phyloP scores from a whole-genome alignment of 2,329 filamentous ascomycete genomes.

The Calonectria naviculata region DNA sequence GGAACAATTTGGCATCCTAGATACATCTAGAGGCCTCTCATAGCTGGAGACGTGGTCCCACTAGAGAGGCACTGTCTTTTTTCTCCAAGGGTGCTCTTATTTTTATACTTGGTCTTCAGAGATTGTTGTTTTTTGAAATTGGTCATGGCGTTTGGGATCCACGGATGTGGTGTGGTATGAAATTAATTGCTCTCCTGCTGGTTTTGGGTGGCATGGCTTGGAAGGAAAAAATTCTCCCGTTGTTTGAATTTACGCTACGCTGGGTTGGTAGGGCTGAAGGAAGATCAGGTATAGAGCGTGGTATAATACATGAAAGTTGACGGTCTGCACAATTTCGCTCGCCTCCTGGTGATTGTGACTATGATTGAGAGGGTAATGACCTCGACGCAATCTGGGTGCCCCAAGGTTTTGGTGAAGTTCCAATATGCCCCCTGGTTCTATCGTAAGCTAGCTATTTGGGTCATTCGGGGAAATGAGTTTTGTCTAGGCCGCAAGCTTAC shows the following conservation, averaged over 20 bases:
- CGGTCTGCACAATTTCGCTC: constrained; percentile 20
- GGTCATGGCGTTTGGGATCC: constrained; percentile 32
- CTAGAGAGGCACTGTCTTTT: constrained; percentile 25
- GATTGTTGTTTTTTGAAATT: constrained; percentile 16
- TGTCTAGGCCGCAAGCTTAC: background rate
- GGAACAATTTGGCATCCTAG: background rate
- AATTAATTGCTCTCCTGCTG: constrained; percentile 22
- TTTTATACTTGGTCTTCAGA: constrained; percentile 10
- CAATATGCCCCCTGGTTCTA: too few species aligned
- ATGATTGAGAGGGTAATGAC: background rate
- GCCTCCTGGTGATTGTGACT: background rate
- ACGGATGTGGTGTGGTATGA: constrained; percentile 16
- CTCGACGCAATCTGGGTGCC: too few species aligned
- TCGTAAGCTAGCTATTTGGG: background rate
- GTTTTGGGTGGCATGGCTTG: constrained; percentile 27
- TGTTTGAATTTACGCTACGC: constrained; percentile 18
- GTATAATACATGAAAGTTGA: constrained; percentile 35
- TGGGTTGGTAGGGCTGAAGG: constrained; percentile 21
- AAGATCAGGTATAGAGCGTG: constrained; percentile 13
- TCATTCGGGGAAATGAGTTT: background rate
- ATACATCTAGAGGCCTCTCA: constrained; percentile 26
- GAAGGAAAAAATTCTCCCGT: constrained; percentile 37
- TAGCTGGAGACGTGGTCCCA: constrained; percentile 17
- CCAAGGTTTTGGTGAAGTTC: too few species aligned
- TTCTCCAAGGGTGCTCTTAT: constrained; percentile 12